Evolutionary conservation across 2,329 filamentous ascomycete genomes (phyloP).

Genomic region (Diaporthe ilicicola): DNA sequence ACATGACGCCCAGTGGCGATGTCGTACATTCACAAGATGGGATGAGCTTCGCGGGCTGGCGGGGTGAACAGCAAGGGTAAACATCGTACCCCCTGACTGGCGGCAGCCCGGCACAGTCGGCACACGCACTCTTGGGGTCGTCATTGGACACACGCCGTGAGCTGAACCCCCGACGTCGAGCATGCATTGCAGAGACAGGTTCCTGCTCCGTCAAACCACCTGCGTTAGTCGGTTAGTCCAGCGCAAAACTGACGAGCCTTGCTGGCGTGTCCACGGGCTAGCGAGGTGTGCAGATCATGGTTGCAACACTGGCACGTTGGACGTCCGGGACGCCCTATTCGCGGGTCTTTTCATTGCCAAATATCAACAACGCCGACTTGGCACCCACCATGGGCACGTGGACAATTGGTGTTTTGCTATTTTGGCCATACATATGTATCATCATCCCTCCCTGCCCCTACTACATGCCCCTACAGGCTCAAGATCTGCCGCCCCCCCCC

Average conservation of each 20-base stretch:
- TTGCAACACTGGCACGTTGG: constrained; percentile 17
- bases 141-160: background rate
- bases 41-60: background rate
- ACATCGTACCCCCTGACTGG: background rate
- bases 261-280: background rate
- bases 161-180: background rate
- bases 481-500: too few species aligned
- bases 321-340: background rate
- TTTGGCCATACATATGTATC: background rate
- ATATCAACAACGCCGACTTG: background rate
- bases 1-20: background rate
- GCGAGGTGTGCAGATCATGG: background rate
- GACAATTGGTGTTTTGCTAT: background rate
- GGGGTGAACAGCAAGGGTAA: background rate
- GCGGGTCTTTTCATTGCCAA: background rate
- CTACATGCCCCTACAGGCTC: too few species aligned
- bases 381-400: background rate
- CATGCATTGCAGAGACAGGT: background rate
- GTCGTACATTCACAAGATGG: background rate
- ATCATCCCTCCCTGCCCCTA: background rate
- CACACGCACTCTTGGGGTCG: background rate
- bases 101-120: background rate
- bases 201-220: constrained; percentile 12
- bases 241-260: background rate
- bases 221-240: background rate